A percentile compares a stretch with the other conserved stretches of the same genome.
Conservation (phyloP, 148 eudicot genomes). For the Heliamphora exappendiculata region DNA sequence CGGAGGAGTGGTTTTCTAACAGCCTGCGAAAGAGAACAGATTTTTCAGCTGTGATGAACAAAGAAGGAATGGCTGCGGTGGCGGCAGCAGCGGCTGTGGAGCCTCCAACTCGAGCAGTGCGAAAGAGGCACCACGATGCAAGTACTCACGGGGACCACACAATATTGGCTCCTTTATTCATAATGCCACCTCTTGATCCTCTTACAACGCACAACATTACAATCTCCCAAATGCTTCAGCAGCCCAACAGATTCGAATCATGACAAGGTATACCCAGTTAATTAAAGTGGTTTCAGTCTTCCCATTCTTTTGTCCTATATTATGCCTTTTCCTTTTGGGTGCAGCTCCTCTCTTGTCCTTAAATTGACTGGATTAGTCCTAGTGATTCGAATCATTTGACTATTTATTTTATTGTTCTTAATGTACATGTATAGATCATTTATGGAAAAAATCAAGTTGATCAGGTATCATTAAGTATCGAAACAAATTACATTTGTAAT, state of each 20-base stretch:
- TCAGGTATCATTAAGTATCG: too few species aligned
- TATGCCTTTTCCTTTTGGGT: too few species aligned
- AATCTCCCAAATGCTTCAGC: constrained; percentile 9
- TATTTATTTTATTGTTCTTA: too few species aligned
- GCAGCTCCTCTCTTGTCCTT: background rate
- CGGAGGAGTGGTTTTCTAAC: constrained; percentile 6
- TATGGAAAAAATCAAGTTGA: too few species aligned
- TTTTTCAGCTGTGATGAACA: background rate
- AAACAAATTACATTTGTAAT: too few species aligned
- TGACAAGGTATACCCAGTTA: background rate
- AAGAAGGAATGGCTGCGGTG: constrained; percentile 1
- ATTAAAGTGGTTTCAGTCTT: background rate
- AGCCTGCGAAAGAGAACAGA: constrained; percentile 16
- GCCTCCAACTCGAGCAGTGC: constrained; percentile 13
- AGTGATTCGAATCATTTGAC: too few species aligned
- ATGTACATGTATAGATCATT: too few species aligned
- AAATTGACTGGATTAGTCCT: too few species aligned
- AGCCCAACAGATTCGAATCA: constrained; percentile 6
- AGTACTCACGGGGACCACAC: background rate
- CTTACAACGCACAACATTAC: background rate
- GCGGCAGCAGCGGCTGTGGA: too few species aligned
- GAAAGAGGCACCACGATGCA: constrained; percentile 19
- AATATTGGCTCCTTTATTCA: background rate
- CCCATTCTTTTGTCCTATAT: too few species aligned
- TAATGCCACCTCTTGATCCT: constrained; percentile 12